These are phyloP conservation scores for Tylopilus sp. DNA, from an alignment of 1,284 basidiomycete species.

Conservation along the genomic window DNA sequence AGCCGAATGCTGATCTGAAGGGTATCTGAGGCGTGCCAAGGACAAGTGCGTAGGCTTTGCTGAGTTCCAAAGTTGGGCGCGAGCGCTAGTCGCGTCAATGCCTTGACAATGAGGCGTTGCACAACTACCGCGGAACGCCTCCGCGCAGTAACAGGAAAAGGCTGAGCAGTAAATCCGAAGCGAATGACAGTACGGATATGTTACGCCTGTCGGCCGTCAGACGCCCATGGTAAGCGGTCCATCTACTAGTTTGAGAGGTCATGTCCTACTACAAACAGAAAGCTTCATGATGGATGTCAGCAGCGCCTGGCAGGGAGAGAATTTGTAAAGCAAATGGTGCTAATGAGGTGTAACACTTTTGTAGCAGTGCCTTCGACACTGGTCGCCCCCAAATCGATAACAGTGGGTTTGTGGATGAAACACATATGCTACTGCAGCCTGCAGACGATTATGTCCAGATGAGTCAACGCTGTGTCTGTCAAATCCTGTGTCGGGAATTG, in stretches of 20 bases:
- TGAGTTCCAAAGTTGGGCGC: background rate
- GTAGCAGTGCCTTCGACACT: background rate
- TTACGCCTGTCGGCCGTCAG: background rate
- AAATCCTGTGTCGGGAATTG: background rate
- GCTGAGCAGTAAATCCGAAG: conserved; percentile 6
- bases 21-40: background rate
- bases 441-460: background rate
- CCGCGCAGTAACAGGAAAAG: background rate
- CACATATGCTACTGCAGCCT: too few species aligned
- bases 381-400: conserved; percentile 5
- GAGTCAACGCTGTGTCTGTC: background rate
- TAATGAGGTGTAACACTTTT: background rate
- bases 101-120: conserved; percentile 11
- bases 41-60: background rate
- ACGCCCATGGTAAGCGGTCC: background rate
- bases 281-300: background rate
- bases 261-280: background rate
- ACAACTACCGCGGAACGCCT: background rate
- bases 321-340: background rate
- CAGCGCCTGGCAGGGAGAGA: too few species aligned
- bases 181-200: background rate
- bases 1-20: background rate
- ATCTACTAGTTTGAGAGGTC: too few species aligned
- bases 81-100: background rate
- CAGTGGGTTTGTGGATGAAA: conserved; percentile 5